Base-by-base conservation (phyloP, 2,329 filamentous ascomycete species). In the Penicillium sp. region DNA sequence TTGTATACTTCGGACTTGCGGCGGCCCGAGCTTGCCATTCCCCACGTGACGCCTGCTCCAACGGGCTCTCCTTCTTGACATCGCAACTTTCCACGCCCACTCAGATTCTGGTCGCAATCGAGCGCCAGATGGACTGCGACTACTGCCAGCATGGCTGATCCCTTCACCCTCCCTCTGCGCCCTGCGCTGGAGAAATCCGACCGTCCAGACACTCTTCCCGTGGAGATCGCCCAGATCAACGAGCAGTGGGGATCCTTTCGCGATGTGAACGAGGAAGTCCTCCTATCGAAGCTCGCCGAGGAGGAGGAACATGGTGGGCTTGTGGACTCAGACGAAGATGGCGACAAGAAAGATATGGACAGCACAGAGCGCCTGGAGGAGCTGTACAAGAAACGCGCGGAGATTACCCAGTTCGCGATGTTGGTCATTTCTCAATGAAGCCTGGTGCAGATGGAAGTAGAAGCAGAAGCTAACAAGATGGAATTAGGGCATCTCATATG, bases 201-300 rank as follows among this genome's bases (percentile, higher is more conserved):
- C 77, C 74, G 82, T 76, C 65, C 79, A 77, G 65, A 83, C 66
- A 82, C 80, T 40, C 78, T 97, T n/a, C 79, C 83, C 50, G 82
- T 88, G 40, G 87, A 93, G 61, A 91, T 97, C 60, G 77, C 82
- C 51, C 90, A 92, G 60, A 87, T 96, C 65, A 89, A 91, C 61
- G 73, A 78, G 36, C 86, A 95, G 64, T 86, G 89, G 54, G 90
- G 90, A 12, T 89, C 90, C 20, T 95, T 97, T 68, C 87, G 90
- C 52, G 80, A 86, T 61, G 80, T 97, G 58, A 90, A 85, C 43
- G 89, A 96, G 70, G 81, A 85, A 44, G 81, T 84, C 36, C 76
- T 97, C 30, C 81, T 81, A 43, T 82, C 86, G 29, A 87, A 94
- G 64, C 86, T 94, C 15, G 74, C 75, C 32, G 72, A 72, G 7